A percentile compares a stretch with the other conserved stretches of the same genome.
These are phyloP conservation scores for Effrenium voratum DNA, from an alignment of 73 alveolate species.

Conservation along the genomic window DNA sequence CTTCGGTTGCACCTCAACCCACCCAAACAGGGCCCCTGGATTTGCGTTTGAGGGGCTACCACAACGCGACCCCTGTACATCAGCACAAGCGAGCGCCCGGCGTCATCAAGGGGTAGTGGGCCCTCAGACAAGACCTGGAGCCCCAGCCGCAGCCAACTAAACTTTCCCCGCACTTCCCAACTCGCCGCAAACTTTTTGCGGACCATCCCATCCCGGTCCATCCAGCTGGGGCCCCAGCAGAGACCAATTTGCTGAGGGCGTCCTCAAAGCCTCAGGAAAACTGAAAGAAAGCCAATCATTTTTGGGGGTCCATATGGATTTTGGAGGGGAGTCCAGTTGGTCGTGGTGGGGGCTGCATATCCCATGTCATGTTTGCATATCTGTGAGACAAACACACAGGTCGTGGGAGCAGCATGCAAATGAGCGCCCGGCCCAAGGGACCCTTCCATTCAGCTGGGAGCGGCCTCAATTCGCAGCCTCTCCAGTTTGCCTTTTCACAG, in stretches of 20 bases:
- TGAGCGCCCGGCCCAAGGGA: conserved; percentile 36
- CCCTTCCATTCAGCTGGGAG: conserved; percentile 65
- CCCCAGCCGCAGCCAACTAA: background rate
- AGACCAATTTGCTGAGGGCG: conserved; percentile 60
- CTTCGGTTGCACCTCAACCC: background rate
- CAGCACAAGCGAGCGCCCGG: no score
- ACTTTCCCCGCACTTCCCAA: background rate
- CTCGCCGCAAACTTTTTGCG: background rate
- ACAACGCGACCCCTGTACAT: no score
- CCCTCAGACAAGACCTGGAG: conserved; percentile 60
- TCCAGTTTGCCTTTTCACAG: no score
- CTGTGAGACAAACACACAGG: no score
- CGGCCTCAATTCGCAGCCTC: no score
- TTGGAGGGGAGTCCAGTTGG: no score
- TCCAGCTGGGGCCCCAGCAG: background rate
- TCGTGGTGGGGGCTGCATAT: no score
- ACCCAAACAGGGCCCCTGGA: background rate
- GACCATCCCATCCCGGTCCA: background rate
- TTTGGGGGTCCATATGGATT: no score
- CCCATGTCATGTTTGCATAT: no score
- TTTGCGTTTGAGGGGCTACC: no score
- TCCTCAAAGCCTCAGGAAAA: conserved; percentile 52
- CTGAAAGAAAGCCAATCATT: no score
- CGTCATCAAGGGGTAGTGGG: conserved; percentile 59
- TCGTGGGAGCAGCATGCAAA: no score